These are phyloP conservation scores for Talaromyces trachyspermus DNA, from an alignment of 495 filamentous ascomycete genomes.

Conservation along the genomic window DNA sequence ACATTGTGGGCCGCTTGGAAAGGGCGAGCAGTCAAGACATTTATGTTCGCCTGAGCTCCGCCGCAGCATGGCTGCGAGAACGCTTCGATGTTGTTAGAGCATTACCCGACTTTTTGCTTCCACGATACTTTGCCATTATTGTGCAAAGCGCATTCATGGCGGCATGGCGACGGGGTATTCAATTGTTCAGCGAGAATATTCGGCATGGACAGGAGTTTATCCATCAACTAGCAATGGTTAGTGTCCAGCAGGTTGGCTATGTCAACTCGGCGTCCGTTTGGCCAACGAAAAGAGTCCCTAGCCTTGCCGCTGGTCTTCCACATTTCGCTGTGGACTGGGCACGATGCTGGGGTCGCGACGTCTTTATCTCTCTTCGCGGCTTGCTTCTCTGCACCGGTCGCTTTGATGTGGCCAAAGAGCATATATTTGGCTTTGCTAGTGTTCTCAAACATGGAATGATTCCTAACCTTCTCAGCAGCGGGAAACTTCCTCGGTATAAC, in stretches of 20 bases:
- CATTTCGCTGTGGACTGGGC: conserved; percentile 95
- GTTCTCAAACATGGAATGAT: conserved; percentile 99
- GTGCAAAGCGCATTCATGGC: conserved; percentile 80
- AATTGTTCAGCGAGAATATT: conserved; percentile 70
- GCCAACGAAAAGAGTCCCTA: conserved; percentile 74
- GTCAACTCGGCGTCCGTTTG: conserved; percentile 86
- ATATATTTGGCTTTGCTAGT: conserved; percentile 91
- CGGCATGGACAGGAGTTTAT: conserved; percentile 76
- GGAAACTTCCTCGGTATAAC: conserved; percentile 90
- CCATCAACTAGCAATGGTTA: conserved; percentile 80
- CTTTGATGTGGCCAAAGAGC: conserved; percentile 80
- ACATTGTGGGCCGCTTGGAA: conserved; percentile 71
- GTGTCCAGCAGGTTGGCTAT: conserved; percentile 78
- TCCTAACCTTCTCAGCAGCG: conserved; percentile 83
- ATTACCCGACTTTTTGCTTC: conserved; percentile 82
- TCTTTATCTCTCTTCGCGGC: conserved; percentile 91
- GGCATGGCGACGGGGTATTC: conserved; percentile 68
- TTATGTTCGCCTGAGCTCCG: conserved; percentile 51
- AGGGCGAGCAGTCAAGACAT: conserved; percentile 54
- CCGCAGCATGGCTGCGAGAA: conserved; percentile 70
- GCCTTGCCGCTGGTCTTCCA: conserved; percentile 85
- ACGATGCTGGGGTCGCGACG: conserved; percentile 93
- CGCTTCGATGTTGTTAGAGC: conserved; percentile 77
- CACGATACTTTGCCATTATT: conserved; percentile 87
- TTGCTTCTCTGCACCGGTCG: conserved; percentile 83